These are phyloP conservation scores for Leccinum truebloodii DNA, from an alignment of 768 basidiomycete species.

Conservation along the genomic window DNA sequence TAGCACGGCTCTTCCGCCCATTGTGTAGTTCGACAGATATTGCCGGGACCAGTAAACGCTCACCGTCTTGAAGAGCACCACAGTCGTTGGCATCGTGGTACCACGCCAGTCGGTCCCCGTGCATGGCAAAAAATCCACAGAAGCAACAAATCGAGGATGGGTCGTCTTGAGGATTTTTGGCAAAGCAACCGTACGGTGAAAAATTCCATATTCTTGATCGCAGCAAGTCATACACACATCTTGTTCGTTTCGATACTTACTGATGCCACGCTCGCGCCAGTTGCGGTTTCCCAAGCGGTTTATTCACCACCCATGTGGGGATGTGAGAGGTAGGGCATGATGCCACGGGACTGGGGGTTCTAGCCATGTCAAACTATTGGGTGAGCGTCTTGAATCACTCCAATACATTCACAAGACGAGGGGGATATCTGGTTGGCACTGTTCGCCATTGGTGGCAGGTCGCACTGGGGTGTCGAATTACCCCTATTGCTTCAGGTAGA, in stretches of 20 bases:
- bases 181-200: slow-evolving; percentile 26
- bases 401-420: slow-evolving; percentile 21
- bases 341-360: slow-evolving; percentile 1
- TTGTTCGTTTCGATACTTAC: slow-evolving; percentile 27
- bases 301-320: slow-evolving; percentile 12
- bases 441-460: slow-evolving; percentile 1
- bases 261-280: slow-evolving; percentile 14
- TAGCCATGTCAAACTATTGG: slow-evolving; percentile 17
- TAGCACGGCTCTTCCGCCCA: slow-evolving; percentile 16
- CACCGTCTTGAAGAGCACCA: slow-evolving; percentile 15
- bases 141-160: slow-evolving; percentile 3
- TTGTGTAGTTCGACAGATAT: not conserved
- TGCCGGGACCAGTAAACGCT: slow-evolving; percentile 1
- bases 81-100: slow-evolving; percentile 2
- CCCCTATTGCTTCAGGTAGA: slow-evolving; percentile 9
- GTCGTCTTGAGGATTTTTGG: slow-evolving; percentile 11
- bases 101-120: not conserved
- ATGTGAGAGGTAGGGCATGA: slow-evolving; percentile 3
- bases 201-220: slow-evolving; percentile 25
- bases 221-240: slow-evolving; percentile 23
- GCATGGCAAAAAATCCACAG: slow-evolving; percentile 9
- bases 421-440: slow-evolving; percentile 22
- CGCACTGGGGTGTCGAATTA: slow-evolving; percentile 5
- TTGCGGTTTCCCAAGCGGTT: slow-evolving; percentile 19
- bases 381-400: slow-evolving; percentile 37